Evolutionary conservation across 179 eudicot genomes (phyloP).

Genomic region (Pouteria campechiana): DNA sequence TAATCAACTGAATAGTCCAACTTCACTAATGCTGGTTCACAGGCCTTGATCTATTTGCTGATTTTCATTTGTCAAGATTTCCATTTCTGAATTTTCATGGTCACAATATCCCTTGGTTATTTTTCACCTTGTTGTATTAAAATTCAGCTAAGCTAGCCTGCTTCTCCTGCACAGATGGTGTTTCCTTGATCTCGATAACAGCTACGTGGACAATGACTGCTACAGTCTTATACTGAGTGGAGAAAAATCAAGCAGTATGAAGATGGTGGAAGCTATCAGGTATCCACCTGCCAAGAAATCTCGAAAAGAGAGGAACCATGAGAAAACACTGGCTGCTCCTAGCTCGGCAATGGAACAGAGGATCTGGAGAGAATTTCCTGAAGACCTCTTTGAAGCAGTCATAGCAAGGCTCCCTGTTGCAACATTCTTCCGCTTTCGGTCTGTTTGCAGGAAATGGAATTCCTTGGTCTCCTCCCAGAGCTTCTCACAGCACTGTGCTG

Average conservation of each 20-base stretch:
- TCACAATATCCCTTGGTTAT: no score
- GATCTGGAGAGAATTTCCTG: conserved; percentile 85
- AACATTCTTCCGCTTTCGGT: conserved; percentile 67
- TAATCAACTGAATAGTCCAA: no score
- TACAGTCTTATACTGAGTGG: conserved; percentile 27
- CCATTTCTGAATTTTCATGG: no score
- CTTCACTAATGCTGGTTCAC: no score
- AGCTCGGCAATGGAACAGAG: conserved; percentile 35
- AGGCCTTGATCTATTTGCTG: no score
- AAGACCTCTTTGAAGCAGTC: conserved; percentile 78
- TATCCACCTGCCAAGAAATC: conserved; percentile 60
- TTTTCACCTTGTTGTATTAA: no score
- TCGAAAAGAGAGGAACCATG: conserved; percentile 43
- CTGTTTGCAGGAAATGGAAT: conserved; percentile 85
- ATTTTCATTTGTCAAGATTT: no score
- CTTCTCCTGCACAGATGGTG: conserved; percentile 61
- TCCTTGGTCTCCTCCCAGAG: conserved; percentile 52
- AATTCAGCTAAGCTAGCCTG: no score
- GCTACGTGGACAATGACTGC: conserved; percentile 33
- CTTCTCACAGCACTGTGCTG: conserved; percentile 53
- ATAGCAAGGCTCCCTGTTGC: conserved; percentile 76
- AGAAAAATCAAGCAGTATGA: conserved; percentile 31
- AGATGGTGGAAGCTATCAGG: conserved; percentile 52
- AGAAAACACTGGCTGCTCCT: conserved; percentile 14
- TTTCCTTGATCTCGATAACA: conserved; percentile 39